Conservation (phyloP, 1,284 basidiomycete genomes). For the Gymnopus androsaceus region DNA sequence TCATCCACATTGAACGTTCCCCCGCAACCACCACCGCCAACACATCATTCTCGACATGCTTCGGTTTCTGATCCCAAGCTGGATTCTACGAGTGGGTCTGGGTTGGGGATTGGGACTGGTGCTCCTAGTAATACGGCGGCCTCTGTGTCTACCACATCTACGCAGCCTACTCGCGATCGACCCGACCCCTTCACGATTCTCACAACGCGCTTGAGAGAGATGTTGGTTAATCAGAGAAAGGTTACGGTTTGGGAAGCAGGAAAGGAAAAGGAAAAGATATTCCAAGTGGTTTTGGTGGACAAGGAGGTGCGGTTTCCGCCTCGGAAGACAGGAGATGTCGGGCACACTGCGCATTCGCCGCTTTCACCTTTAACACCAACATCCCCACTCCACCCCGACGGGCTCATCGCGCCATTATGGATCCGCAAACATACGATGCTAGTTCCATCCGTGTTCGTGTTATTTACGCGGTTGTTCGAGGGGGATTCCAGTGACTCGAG, state of each 20-base stretch:
- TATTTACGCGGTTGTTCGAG: constrained; percentile 85
- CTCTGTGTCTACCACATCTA: too few relatives aligned
- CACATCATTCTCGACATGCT: neutral
- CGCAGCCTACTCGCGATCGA: constrained; percentile 23
- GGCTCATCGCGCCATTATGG: constrained; percentile 96
- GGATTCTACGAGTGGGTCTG: too few relatives aligned
- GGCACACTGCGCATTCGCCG: constrained; percentile 49
- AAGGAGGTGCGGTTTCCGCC: constrained; percentile 85
- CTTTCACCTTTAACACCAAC: constrained; percentile 86
- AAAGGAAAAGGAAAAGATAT: constrained; percentile 65
- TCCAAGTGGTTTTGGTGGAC: constrained; percentile 84
- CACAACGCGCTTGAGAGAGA: constrained; percentile 42
- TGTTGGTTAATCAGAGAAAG: neutral
- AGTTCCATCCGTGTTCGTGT: constrained; percentile 89
- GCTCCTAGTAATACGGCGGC: too few relatives aligned
- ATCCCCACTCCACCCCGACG: constrained; percentile 91
- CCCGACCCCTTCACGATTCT: constrained; percentile 63
- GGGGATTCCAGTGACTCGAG: constrained; percentile 39
- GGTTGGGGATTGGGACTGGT: too few relatives aligned
- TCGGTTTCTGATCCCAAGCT: too few relatives aligned
- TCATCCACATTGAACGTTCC: constrained; percentile 21
- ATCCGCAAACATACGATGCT: constrained; percentile 92
- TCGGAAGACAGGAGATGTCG: constrained; percentile 55
- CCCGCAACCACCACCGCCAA: constrained; percentile 22
- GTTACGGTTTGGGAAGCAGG: neutral